Conservation (phyloP, 2,329 filamentous ascomycete species). For the Alternaria triticimaculans region DNA sequence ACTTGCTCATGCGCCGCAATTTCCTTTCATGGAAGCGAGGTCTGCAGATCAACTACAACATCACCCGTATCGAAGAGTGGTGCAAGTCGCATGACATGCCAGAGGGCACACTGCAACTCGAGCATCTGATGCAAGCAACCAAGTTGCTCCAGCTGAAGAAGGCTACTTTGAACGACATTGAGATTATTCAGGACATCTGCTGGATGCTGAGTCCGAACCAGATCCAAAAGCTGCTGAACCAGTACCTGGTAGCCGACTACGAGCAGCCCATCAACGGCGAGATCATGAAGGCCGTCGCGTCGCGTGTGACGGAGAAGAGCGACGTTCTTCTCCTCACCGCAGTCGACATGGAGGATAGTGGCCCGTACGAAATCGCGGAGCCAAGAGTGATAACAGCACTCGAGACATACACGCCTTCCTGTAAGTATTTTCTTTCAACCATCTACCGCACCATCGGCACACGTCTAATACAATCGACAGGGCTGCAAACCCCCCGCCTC, state of each 20-base stretch:
- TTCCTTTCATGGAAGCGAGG: slow-evolving; percentile 99
- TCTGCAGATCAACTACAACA: slow-evolving; percentile 99
- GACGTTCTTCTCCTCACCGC: slow-evolving; percentile 92
- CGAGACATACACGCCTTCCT: slow-evolving; percentile 97
- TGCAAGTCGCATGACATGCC: slow-evolving; percentile 99
- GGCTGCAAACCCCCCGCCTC: slow-evolving; percentile 93
- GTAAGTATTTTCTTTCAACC: slow-evolving; percentile 61
- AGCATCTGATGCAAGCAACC: slow-evolving; percentile 99
- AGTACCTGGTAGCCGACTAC: slow-evolving; percentile 98
- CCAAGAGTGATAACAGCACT: slow-evolving; percentile 93
- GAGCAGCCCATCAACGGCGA: slow-evolving; percentile 99
- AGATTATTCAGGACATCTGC: slow-evolving; percentile 99
- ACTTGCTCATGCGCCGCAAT: slow-evolving; percentile 95
- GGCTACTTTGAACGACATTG: slow-evolving; percentile 97
- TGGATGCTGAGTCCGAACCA: slow-evolving; percentile 99
- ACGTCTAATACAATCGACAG: slow-evolving; percentile 55
- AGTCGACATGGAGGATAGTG: slow-evolving; percentile 98
- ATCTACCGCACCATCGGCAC: neutral
- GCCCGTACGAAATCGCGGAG: slow-evolving; percentile 97
- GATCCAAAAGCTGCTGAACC: slow-evolving; percentile 98
- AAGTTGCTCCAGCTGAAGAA: slow-evolving; percentile 99
- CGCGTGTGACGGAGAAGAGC: slow-evolving; percentile 96
- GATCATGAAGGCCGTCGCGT: slow-evolving; percentile 99
- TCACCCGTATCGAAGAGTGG: slow-evolving; percentile 99
- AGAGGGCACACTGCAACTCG: slow-evolving; percentile 93